Base-by-base conservation (phyloP, 2,329 filamentous ascomycete genomes). In the Aspergillus sergii region DNA sequence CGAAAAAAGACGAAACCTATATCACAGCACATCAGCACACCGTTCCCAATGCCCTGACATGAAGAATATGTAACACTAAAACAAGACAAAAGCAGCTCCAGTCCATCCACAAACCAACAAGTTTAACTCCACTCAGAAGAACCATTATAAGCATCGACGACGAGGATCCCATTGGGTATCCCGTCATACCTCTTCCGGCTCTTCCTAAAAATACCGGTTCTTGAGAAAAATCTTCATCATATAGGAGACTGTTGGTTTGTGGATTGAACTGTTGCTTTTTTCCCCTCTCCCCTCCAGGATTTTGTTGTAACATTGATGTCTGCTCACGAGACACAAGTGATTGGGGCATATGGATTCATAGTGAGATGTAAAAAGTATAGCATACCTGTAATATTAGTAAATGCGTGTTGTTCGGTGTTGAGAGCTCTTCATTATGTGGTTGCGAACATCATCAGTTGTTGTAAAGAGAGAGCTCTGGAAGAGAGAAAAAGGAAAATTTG, bases 111-210 rank as follows among this genome's bases (percentile, higher is more conserved):
- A 64, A 62, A 14, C 16, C 21, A 53, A 51, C 56, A 59, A 41
- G 45, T 59, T 50, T 61, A 67, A 72, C 67, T 68, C 70, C 71
- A 72, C 69, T 81, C 79, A 81, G 79, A 69, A 75, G 78, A 81
- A 80, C 79, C 79, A 74, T 79, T 81, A 71, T 81, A 81, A 81
- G 79, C 79, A 81, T 71, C 79, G 79, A 80, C 79, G 73, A 76
- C 79, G 77, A 71, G 66, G 66, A 64, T 65, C 61, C 68, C 63
- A 61, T 64, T 61, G 39, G 60, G 21, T 64, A 66, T 68, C 69
- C 65, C 75, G 79, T 60, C 79, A 81, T 80, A 76, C 79, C 79
- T 81, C 71, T 80, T 81, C 78, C 79, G 79, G 79, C 79, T 81
- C 79, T 81, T 81, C 79, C 79, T 81, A 81, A 76, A 41, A 73